phyloP scores from a whole-genome alignment of 345 rosid genomes.

The Orychophragmus violaceus region DNA sequence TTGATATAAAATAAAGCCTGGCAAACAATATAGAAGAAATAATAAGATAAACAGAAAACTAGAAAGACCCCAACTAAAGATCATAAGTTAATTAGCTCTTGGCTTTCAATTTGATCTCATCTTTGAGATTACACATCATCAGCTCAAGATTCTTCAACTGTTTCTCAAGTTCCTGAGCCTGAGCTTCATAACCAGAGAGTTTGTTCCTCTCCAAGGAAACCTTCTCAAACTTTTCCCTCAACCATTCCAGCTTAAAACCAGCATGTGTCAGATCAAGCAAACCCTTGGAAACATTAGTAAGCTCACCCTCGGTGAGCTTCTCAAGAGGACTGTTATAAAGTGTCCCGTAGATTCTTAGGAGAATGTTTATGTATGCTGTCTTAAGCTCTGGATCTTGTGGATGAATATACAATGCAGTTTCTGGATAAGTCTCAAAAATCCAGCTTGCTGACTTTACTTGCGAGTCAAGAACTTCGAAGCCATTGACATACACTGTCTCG shows the following conservation, averaged over 20 bases:
- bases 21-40: background rate
- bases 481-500: background rate
- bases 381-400: constrained; percentile 2
- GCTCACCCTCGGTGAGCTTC: background rate
- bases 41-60: background rate
- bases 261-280: background rate
- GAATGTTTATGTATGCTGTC: constrained; percentile 6
- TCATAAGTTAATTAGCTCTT: background rate
- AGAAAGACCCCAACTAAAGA: background rate
- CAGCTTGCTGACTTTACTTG: background rate
- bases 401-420: background rate
- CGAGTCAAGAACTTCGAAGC: background rate
- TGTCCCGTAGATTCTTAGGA: background rate
- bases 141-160: background rate
- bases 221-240: background rate
- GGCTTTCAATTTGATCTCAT: background rate
- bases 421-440: background rate
- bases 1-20: background rate
- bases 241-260: constrained; percentile 5
- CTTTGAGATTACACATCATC: background rate
- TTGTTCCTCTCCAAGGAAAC: background rate
- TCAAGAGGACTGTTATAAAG: background rate
- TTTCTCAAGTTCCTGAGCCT: background rate
- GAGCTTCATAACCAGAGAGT: background rate
- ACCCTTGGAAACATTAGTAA: background rate